phyloP scores from a whole-genome alignment of 768 basidiomycete genomes.

The Termitomyces sp. region DNA sequence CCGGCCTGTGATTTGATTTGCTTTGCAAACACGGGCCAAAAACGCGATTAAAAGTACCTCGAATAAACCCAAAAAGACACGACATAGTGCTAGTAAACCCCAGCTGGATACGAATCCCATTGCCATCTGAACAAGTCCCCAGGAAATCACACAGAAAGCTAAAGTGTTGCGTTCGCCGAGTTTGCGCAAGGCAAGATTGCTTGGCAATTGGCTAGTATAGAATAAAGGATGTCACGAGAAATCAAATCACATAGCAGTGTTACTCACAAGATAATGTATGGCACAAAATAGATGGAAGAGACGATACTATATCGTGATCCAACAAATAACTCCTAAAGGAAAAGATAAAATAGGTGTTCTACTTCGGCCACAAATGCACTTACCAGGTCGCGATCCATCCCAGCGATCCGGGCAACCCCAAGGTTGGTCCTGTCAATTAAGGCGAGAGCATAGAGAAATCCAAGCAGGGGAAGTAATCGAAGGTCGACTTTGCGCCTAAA shows the following conservation, averaged over 20 bases:
- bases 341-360: background rate
- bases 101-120: constrained; percentile 45
- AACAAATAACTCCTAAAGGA: constrained; percentile 27
- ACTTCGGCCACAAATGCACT: background rate
- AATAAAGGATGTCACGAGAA: background rate
- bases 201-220: constrained; percentile 34
- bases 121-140: constrained; percentile 38
- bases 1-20: constrained; percentile 30
- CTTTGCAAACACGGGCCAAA: background rate
- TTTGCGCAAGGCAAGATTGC: constrained; percentile 37
- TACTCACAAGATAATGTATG: constrained; percentile 43
- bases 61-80: constrained; percentile 36
- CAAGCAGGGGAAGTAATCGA: constrained; percentile 30
- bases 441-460: constrained; percentile 28
- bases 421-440: constrained; percentile 31
- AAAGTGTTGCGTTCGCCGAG: constrained; percentile 38
- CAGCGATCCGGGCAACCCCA: constrained; percentile 29
- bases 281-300: constrained; percentile 41
- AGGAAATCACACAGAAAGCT: constrained; percentile 36
- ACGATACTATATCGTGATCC: constrained; percentile 41
- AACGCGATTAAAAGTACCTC: constrained; percentile 25
- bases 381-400: constrained; percentile 32
- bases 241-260: background rate
- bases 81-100: constrained; percentile 33
- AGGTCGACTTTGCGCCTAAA: constrained; percentile 27